phyloP scores from a whole-genome alignment of 495 filamentous ascomycete species.

The Talaromyces thailandensis region DNA sequence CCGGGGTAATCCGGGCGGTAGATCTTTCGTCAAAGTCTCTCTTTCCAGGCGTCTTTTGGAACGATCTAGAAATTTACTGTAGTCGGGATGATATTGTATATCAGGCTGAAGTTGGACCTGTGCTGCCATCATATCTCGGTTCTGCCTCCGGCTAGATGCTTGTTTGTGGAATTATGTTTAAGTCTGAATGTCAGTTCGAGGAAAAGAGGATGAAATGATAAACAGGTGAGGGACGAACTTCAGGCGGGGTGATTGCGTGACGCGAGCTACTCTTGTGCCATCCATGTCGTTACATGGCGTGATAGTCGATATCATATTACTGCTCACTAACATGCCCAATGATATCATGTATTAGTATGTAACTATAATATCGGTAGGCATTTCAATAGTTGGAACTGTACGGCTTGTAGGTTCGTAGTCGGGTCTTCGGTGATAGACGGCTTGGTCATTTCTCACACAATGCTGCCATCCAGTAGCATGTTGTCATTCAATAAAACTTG shows the following conservation, averaged over 20 bases:
- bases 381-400: not conserved
- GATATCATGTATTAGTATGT: not conserved
- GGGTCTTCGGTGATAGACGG: not conserved
- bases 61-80: constrained; percentile 45
- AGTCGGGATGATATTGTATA: constrained; percentile 49
- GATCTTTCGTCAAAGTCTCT: constrained; percentile 26
- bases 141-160: not conserved
- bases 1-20: constrained; percentile 44
- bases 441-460: not conserved
- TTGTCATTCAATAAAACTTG: too few relatives aligned
- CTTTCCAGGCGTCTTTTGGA: constrained; percentile 34
- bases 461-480: not conserved
- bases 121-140: constrained; percentile 16
- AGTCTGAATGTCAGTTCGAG: not conserved
- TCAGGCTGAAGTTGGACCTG: constrained; percentile 36
- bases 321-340: not conserved
- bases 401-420: not conserved
- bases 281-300: not conserved
- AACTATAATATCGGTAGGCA: not conserved
- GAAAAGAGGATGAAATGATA: not conserved
- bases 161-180: not conserved
- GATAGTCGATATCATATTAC: not conserved
- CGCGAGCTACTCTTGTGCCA: not conserved
- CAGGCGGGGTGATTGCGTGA: not conserved
- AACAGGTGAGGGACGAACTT: not conserved